Percentiles rank a stretch among this genome's conserved stretches.
Conservation (phyloP, 2,329 filamentous ascomycete species). For the Talaromyces amestolkiae region DNA sequence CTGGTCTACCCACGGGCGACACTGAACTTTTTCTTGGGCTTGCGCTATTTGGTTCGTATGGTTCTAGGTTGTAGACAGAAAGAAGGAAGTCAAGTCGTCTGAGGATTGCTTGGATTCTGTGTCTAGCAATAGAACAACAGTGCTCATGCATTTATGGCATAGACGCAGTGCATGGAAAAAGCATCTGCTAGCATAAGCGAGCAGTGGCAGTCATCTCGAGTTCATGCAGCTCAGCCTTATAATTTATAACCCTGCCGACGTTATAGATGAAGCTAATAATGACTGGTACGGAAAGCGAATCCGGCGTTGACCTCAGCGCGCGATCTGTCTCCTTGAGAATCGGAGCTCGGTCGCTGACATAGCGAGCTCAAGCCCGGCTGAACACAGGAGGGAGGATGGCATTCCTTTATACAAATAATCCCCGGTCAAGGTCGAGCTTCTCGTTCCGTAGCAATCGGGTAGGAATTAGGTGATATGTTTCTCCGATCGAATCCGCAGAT, state of each 20-base stretch:
- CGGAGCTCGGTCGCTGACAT: not conserved
- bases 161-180: not conserved
- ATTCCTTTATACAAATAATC: not conserved
- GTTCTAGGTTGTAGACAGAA: not conserved
- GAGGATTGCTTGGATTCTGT: not conserved
- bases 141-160: too few species aligned
- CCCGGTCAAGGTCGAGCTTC: not conserved
- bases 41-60: not conserved
- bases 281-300: not conserved
- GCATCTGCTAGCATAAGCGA: not conserved
- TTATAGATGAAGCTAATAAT: not conserved
- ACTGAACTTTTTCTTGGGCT: not conserved
- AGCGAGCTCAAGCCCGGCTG: not conserved
- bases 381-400: too few species aligned
- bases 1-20: not conserved
- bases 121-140: too few species aligned
- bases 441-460: not conserved
- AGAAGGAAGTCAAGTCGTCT: not conserved
- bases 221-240: not conserved
- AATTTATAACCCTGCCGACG: not conserved
- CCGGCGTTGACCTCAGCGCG: not conserved
- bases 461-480: not conserved
- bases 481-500: constrained; percentile 4
- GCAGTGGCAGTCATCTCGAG: not conserved
- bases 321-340: not conserved